Percentiles rank a stretch among this genome's conserved stretches.
Evolutionary conservation across 495 filamentous ascomycete species (phyloP).

Genomic region (Aspergillus baeticus): DNA sequence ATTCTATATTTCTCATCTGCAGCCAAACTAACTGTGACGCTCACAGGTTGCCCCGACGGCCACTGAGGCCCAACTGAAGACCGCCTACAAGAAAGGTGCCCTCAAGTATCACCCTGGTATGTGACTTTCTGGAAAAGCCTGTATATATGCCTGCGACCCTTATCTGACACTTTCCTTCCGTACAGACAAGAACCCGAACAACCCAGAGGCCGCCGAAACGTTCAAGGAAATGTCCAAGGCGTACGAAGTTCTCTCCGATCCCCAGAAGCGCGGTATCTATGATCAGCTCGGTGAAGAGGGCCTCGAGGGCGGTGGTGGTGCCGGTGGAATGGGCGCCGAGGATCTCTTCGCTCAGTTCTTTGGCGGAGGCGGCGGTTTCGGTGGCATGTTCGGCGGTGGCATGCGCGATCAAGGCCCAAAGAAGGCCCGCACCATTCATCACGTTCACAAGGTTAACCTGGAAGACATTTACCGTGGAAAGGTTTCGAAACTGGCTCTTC

Average conservation of each 20-base stretch:
- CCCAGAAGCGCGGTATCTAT: constrained; percentile 87
- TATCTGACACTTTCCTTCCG: constrained; percentile 8
- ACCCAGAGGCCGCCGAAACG: constrained; percentile 90
- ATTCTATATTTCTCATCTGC: neutral
- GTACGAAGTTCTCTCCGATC: constrained; percentile 89
- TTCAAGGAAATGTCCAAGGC: constrained; percentile 97
- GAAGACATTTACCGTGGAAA: constrained; percentile 99
- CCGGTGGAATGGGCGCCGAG: constrained; percentile 90
- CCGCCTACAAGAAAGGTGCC: constrained; percentile 87
- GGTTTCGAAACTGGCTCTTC: constrained; percentile 92
- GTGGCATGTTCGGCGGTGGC: constrained; percentile 82
- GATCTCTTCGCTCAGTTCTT: constrained; percentile 99
- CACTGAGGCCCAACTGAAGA: constrained; percentile 77
- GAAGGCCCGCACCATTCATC: constrained; percentile 94
- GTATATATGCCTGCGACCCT: neutral
- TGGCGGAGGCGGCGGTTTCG: constrained; percentile 78
- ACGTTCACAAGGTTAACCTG: constrained; percentile 95
- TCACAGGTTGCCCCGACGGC: constrained; percentile 68
- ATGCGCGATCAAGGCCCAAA: constrained; percentile 82
- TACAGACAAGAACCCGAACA: constrained; percentile 92
- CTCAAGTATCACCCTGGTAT: constrained; percentile 90
- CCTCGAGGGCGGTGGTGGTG: constrained; percentile 80
- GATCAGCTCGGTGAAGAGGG: constrained; percentile 98
- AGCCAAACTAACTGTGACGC: constrained; percentile 25
- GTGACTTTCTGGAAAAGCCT: constrained; percentile 8